Conservation (phyloP, 2,329 filamentous ascomycete genomes). For the Trichophyton schoenleinii region DNA sequence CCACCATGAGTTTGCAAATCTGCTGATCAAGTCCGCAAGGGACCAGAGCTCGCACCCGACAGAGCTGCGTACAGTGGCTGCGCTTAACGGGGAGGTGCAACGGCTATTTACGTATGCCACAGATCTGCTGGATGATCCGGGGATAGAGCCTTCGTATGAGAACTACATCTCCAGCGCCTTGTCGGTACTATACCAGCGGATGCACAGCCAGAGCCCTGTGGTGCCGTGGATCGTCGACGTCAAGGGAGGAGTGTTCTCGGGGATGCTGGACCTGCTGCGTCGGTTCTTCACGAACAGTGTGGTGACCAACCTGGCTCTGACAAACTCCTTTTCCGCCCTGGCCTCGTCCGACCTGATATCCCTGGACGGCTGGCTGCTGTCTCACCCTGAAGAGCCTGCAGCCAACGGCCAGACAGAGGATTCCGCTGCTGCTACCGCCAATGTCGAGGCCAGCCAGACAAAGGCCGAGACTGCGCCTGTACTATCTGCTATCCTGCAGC, state of each 20-base stretch:
- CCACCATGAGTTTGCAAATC: slow-evolving; percentile 70
- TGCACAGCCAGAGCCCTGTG: slow-evolving; percentile 15
- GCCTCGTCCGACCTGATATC: slow-evolving; percentile 74
- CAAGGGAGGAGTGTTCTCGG: slow-evolving; percentile 45
- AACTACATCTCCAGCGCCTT: slow-evolving; percentile 40
- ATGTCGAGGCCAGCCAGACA: slow-evolving; percentile 12
- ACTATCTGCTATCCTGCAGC: slow-evolving; percentile 46
- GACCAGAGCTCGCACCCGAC: slow-evolving; percentile 12
- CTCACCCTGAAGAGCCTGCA: slow-evolving; percentile 45
- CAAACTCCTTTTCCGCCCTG: slow-evolving; percentile 68
- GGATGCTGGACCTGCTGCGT: slow-evolving; percentile 49
- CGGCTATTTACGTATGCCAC: slow-evolving; percentile 28
- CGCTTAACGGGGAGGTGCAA: slow-evolving; percentile 30
- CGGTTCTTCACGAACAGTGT: slow-evolving; percentile 83
- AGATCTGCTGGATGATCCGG: slow-evolving; percentile 26
- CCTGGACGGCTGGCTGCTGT: slow-evolving; percentile 80
- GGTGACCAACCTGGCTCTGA: slow-evolving; percentile 79
- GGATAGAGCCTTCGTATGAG: slow-evolving; percentile 31
- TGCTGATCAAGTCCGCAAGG: slow-evolving; percentile 49
- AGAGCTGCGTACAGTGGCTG: slow-evolving; percentile 25
- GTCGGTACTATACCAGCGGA: slow-evolving; percentile 34
- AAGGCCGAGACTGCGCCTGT: slow-evolving; percentile 19
- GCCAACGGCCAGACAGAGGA: background rate
- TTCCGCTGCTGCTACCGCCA: background rate
- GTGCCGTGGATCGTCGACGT: slow-evolving; percentile 50